These are phyloP conservation scores for Fusarium humuli DNA, from an alignment of 2,329 filamentous ascomycete species.

Conservation along the genomic window DNA sequence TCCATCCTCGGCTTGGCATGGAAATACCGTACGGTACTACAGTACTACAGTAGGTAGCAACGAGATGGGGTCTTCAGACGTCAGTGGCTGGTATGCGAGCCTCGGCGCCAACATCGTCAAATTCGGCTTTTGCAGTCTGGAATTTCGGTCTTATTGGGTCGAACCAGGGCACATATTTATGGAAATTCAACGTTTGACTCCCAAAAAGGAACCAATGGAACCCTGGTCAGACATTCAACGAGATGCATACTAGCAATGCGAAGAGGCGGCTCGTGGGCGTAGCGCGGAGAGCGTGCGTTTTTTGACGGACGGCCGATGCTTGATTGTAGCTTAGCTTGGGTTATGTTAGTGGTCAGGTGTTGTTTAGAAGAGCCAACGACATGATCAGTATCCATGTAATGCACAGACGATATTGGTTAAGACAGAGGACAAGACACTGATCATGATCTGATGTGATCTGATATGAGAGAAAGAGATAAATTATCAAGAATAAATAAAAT, in stretches of 20 bases:
- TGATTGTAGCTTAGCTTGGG: not conserved
- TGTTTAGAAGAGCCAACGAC: not conserved
- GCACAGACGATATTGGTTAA: not conserved
- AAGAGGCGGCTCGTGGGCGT: slow-evolving; percentile 27
- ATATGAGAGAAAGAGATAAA: not conserved
- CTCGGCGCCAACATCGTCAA: slow-evolving; percentile 7
- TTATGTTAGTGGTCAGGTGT: slow-evolving; percentile 12
- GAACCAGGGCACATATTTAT: slow-evolving; percentile 4
- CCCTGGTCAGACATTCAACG: slow-evolving; percentile 12
- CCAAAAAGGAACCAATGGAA: slow-evolving; percentile 17
- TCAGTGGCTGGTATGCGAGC: slow-evolving; percentile 35
- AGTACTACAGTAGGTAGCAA: not conserved
- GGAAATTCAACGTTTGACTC: not conserved
- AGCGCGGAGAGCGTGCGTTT: slow-evolving; percentile 24
- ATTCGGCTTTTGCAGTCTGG: slow-evolving; percentile 10
- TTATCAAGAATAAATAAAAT: not conserved
- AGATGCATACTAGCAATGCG: slow-evolving; percentile 22
- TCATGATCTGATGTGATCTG: not conserved
- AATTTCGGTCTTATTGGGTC: slow-evolving; percentile 29
- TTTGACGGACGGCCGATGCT: not conserved
- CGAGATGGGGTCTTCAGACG: slow-evolving; percentile 18
- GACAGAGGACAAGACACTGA: no score
- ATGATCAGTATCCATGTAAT: not conserved
- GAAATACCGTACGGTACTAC: not conserved
- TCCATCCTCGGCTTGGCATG: slow-evolving; percentile 6